phyloP scores from a whole-genome alignment of 768 basidiomycete species.

The Trametes coccinea region DNA sequence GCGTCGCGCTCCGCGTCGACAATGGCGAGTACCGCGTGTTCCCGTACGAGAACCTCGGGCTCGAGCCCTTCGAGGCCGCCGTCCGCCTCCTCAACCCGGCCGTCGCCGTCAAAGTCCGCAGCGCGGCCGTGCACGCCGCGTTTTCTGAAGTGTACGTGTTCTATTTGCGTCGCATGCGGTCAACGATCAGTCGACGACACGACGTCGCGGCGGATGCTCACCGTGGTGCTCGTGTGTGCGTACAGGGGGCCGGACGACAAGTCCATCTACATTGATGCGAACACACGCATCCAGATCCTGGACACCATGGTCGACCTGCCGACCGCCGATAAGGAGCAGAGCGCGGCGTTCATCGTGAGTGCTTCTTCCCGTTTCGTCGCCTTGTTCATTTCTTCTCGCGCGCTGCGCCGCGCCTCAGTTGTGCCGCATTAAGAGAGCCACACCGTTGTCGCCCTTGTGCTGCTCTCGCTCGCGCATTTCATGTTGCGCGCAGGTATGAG shows the following conservation, averaged over 20 bases:
- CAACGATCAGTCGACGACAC: not conserved
- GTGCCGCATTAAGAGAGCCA: not conserved
- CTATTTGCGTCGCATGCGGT: not conserved
- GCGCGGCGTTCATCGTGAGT: slow-evolving; percentile 74
- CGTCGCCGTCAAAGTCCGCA: slow-evolving; percentile 54
- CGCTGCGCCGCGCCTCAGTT: not conserved
- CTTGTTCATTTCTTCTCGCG: not conserved
- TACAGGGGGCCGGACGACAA: slow-evolving; percentile 34
- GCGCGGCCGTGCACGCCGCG: slow-evolving; percentile 52
- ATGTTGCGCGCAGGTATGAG: too few relatives aligned
- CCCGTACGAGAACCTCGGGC: slow-evolving; percentile 52
- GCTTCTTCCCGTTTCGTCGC: not conserved
- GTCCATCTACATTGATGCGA: slow-evolving; percentile 48
- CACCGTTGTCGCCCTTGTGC: too few relatives aligned
- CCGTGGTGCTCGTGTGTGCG: not conserved
- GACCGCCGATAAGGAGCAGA: slow-evolving; percentile 53
- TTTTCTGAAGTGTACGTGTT: slow-evolving; percentile 45
- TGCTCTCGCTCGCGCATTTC: too few relatives aligned
- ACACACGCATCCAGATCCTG: slow-evolving; percentile 79
- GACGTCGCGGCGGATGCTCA: slow-evolving; percentile 4
- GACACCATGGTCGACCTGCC: slow-evolving; percentile 78
- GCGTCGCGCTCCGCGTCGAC: slow-evolving; percentile 51
- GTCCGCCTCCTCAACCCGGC: slow-evolving; percentile 53
- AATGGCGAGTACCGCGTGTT: slow-evolving; percentile 53
- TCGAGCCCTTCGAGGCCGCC: slow-evolving; percentile 57